These are phyloP conservation scores for Acacia crassicarpa DNA, from an alignment of 306 rosid species.

Conservation along the genomic window DNA sequence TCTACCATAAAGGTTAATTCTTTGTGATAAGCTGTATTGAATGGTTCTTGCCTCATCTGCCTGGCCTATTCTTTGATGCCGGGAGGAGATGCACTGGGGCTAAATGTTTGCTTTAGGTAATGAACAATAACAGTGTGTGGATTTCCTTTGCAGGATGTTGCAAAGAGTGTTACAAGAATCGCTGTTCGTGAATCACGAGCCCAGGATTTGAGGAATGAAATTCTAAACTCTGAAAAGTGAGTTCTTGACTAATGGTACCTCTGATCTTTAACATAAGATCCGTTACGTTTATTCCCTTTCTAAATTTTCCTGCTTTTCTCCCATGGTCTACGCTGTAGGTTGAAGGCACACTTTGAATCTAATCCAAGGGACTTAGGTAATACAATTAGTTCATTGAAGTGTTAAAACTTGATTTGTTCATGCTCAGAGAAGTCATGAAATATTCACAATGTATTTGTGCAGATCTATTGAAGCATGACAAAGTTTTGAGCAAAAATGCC, in stretches of 20 bases:
- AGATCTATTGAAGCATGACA: constrained; percentile 93
- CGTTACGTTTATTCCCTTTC: constrained; percentile 12
- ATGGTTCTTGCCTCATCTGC: constrained; percentile 1
- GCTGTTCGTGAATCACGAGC: constrained; percentile 88
- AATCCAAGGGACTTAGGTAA: constrained; percentile 83
- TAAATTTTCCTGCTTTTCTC: constrained; percentile 23
- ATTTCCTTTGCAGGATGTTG: constrained; percentile 64
- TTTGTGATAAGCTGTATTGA: background rate
- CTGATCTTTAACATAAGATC: background rate
- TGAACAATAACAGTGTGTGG: constrained; percentile 10
- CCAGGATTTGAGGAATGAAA: constrained; percentile 92
- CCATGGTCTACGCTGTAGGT: constrained; percentile 43
- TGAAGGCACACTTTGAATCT: constrained; percentile 75
- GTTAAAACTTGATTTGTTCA: background rate
- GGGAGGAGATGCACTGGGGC: constrained; percentile 9
- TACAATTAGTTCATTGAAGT: constrained; percentile 26
- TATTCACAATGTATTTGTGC: constrained; percentile 38
- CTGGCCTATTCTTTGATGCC: background rate
- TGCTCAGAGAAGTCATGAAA: constrained; percentile 4
- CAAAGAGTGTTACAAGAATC: constrained; percentile 83
- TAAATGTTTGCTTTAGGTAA: constrained; percentile 28
- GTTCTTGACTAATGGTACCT: constrained; percentile 24
- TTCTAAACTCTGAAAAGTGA: constrained; percentile 92
- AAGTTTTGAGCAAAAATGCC: constrained; percentile 84
- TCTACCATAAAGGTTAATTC: background rate